Percentiles rank a stretch among this genome's conserved stretches.
Conservation (phyloP, 495 filamentous ascomycete species). For the Penicillium simplicissimum region DNA sequence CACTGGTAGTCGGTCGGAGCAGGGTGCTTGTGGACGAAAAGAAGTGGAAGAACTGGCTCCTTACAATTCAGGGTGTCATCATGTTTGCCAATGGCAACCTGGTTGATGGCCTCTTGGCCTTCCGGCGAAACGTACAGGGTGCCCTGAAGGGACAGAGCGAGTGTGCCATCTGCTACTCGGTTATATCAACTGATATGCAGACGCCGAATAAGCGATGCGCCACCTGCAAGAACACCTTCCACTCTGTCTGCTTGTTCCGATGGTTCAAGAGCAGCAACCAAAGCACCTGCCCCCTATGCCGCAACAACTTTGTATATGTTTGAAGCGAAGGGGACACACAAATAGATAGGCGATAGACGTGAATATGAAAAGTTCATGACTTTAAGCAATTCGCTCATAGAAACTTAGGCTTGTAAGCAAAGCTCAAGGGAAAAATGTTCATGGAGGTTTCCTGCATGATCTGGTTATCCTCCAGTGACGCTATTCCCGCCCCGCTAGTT, state of each 20-base stretch:
- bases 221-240: constrained; percentile 94
- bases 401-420: background rate
- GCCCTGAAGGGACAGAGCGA: constrained; percentile 91
- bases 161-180: constrained; percentile 96
- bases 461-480: background rate
- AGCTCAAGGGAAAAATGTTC: background rate
- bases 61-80: constrained; percentile 87
- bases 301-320: constrained; percentile 76
- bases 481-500: constrained; percentile 10
- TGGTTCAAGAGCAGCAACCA: constrained; percentile 95
- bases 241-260: constrained; percentile 83
- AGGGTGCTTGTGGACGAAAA: constrained; percentile 84
- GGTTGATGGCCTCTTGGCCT: constrained; percentile 79
- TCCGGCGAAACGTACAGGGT: constrained; percentile 78
- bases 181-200: constrained; percentile 82
- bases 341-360: constrained; percentile 25
- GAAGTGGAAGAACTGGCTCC: constrained; percentile 86
- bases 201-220: constrained; percentile 87
- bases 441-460: background rate
- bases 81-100: constrained; percentile 84
- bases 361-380: constrained; percentile 7
- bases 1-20: constrained; percentile 73
- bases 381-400: background rate
- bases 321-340: constrained; percentile 18
- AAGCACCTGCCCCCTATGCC: constrained; percentile 85